phyloP scores from a whole-genome alignment of 1,284 basidiomycete species.

The Grifola frondosa region DNA sequence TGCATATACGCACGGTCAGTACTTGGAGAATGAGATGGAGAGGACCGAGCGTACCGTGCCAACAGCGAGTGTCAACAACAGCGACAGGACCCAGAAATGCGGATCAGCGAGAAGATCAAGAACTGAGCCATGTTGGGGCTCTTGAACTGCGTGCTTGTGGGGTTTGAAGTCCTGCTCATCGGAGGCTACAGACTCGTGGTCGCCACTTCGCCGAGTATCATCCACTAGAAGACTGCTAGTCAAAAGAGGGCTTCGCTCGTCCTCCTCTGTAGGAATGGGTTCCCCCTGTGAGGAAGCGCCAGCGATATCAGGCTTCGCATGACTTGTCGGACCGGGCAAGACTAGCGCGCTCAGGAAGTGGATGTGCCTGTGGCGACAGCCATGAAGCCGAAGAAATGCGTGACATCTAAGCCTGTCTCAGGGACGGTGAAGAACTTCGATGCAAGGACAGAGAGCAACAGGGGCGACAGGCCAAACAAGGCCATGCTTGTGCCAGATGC shows the following conservation, averaged over 20 bases:
- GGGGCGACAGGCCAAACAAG: slow-evolving; percentile 73
- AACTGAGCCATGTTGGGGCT: slow-evolving; percentile 35
- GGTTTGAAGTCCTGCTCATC: slow-evolving; percentile 48
- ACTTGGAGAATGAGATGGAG: neutral
- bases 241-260: too few species aligned
- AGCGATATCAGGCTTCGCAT: slow-evolving; percentile 9
- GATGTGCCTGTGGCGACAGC: slow-evolving; percentile 50
- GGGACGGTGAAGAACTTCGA: slow-evolving; percentile 55
- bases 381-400: slow-evolving; percentile 55
- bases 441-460: slow-evolving; percentile 67
- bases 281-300: too few species aligned
- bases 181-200: slow-evolving; percentile 5
- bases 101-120: slow-evolving; percentile 51
- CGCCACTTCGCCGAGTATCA: slow-evolving; percentile 8
- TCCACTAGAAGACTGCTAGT: slow-evolving; percentile 6
- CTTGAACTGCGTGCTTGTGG: slow-evolving; percentile 28
- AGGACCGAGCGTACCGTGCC: slow-evolving; percentile 58
- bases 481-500: slow-evolving; percentile 69
- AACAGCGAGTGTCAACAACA: slow-evolving; percentile 48
- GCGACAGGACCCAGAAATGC: slow-evolving; percentile 57
- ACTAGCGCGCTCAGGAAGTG: slow-evolving; percentile 50
- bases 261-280: too few species aligned
- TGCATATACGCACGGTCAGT: slow-evolving; percentile 26
- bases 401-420: slow-evolving; percentile 52
- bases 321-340: slow-evolving; percentile 24